phyloP scores from a whole-genome alignment of 306 rosid genomes.

The Corylus heterophylla region DNA sequence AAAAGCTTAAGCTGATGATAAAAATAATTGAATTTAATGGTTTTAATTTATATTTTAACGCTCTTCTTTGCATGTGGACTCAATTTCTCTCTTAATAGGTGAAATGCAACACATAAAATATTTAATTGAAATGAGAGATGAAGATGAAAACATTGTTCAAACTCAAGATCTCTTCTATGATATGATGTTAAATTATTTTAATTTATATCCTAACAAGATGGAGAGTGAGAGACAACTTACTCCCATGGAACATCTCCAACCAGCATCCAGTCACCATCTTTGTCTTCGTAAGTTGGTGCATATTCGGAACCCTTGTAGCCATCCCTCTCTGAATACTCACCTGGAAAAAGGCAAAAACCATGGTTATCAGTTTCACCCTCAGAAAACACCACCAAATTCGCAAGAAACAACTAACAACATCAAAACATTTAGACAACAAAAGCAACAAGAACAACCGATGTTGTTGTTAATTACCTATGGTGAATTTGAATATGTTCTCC shows the following conservation, averaged over 20 bases:
- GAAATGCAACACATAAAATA: no score
- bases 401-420: no score
- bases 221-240: constrained; percentile 47
- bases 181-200: no score
- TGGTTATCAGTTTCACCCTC: constrained; percentile 12
- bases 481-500: constrained; percentile 78
- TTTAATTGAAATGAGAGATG: neutral
- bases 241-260: constrained; percentile 99
- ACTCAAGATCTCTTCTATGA: no score
- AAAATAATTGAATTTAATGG: no score
- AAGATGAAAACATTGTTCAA: no score
- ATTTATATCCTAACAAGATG: neutral
- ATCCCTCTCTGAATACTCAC: constrained; percentile 79
- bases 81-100: no score
- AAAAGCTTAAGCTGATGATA: no score
- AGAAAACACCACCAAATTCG: neutral
- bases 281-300: constrained; percentile 90
- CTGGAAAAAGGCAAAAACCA: constrained; percentile 30
- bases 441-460: neutral
- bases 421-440: neutral
- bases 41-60: no score
- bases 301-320: constrained; percentile 86
- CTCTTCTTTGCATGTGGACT: no score
- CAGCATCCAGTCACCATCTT: constrained; percentile 96
- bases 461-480: constrained; percentile 44